phyloP scores from a whole-genome alignment of 345 rosid genomes.

The Euphorbia lathyris region DNA sequence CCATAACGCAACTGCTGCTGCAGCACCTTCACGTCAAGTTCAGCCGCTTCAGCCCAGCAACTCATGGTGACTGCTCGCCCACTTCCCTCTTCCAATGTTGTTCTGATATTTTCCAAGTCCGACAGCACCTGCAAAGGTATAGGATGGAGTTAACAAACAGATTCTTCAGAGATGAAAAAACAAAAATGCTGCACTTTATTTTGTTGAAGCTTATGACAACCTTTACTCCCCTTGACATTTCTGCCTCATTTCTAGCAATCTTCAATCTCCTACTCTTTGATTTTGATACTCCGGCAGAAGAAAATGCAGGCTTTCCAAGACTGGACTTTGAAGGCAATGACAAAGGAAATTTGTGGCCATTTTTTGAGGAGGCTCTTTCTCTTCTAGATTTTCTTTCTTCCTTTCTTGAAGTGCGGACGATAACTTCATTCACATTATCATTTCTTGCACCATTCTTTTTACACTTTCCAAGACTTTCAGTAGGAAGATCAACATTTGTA shows the following conservation, averaged over 20 bases:
- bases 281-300: constrained; percentile 32
- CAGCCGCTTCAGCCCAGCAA: constrained; percentile 88
- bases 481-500: constrained; percentile 25
- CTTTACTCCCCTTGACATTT: constrained; percentile 69
- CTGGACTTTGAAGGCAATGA: constrained; percentile 24
- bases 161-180: constrained; percentile 11
- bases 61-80: constrained; percentile 55
- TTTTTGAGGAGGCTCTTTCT: constrained; percentile 23
- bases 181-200: constrained; percentile 6
- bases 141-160: constrained; percentile 20
- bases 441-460: constrained; percentile 18
- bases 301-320: constrained; percentile 19
- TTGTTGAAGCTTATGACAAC: constrained; percentile 36
- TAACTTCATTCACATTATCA: constrained; percentile 17
- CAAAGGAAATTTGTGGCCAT: constrained; percentile 6
- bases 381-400: constrained; percentile 43
- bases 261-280: constrained; percentile 46
- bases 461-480: constrained; percentile 21
- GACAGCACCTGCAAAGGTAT: constrained; percentile 48
- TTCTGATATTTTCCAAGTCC: constrained; percentile 61
- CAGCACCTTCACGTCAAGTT: constrained; percentile 56
- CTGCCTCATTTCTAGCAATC: constrained; percentile 70
- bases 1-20: constrained; percentile 56
- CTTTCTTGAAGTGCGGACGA: constrained; percentile 41
- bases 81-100: constrained; percentile 52